Base-by-base conservation (phyloP, 441 rosid genomes). In the Adansonia madagascariensis region DNA sequence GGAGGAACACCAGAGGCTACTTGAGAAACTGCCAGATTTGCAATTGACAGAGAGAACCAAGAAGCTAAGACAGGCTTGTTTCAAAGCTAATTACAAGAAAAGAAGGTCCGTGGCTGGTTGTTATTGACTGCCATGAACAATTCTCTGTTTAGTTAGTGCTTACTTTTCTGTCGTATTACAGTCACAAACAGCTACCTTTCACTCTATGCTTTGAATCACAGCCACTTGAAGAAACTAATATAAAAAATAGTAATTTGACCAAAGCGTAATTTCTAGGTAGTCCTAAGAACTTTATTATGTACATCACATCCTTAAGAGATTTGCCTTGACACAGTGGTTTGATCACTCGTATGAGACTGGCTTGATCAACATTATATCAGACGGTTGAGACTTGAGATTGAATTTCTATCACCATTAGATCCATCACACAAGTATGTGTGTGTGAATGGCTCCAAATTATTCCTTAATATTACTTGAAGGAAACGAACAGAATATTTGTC, bases 61-160 rank as follows among this genome's bases (percentile, higher is more conserved):
- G 86, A 89, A 80, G 86, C 84, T 91, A 9, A 87, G 98, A 70
- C 98, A 91, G 77, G 90, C 89, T 24, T 90, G 92, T 70, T 93
- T 93, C 86, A 93, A 93, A 59, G 98, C 94, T n/a, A 93, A 88
- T 77, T 91, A 91, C 84, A 90, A 91, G 89, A 91, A 77, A 82
- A 84, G 87, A 71, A 87, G 84, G 66, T 81, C 83, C 64, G 64
- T 79, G 31, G 62, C 76, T n/a, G 4, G 15, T 12, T 62, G 35
- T 63, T 47, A 35, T 44, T 73, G 43, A 22, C 11, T 41, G 8
- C 44, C 12, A 22, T 74, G 60, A 17, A 31, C 39, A 3, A 6
- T 4, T 22, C n/a, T 69, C 55, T 47, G 59, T 44, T 69, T 31
- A 24, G 14, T 47, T 41, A 18, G 3, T 15, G 39, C 20, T 50